Evolutionary conservation across 495 filamentous ascomycete species (phyloP).

Genomic region (Tuber indicum): DNA sequence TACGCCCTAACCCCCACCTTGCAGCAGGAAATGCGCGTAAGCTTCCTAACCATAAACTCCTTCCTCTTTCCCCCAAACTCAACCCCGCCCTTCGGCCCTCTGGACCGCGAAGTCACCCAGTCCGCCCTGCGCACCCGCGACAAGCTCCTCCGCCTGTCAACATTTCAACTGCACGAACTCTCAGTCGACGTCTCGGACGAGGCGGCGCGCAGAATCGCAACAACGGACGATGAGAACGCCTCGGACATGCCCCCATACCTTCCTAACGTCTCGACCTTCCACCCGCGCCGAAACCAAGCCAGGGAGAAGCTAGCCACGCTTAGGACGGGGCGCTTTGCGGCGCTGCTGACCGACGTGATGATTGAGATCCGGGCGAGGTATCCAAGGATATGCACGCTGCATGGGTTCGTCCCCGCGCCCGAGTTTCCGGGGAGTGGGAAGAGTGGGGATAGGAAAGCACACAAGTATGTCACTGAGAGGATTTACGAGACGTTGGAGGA

Average conservation of each 20-base stretch:
- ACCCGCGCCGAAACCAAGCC: constrained; percentile 10
- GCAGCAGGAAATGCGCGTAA: background rate
- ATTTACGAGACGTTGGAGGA: constrained; percentile 11
- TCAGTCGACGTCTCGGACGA: constrained; percentile 13
- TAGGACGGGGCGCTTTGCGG: background rate
- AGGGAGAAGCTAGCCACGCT: constrained; percentile 8
- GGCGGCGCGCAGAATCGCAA: constrained; percentile 1
- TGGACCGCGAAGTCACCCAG: background rate
- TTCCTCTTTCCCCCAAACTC: background rate
- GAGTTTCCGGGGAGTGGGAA: background rate
- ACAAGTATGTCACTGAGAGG: constrained; percentile 8
- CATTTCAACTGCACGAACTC: constrained; percentile 6
- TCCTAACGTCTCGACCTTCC: background rate
- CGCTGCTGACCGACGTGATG: constrained; percentile 1
- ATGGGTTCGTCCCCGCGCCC: background rate
- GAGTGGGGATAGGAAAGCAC: background rate
- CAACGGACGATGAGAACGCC: background rate
- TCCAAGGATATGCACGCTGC: constrained; percentile 6
- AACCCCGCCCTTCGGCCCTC: background rate
- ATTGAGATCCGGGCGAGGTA: constrained; percentile 5
- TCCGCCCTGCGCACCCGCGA: background rate
- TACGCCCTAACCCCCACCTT: background rate
- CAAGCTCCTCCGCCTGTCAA: background rate
- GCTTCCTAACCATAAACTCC: constrained; percentile 2
- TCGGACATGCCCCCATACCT: background rate